phyloP scores from a whole-genome alignment of 352 stramenopile species.

The Phytophthora cryptogea region DNA sequence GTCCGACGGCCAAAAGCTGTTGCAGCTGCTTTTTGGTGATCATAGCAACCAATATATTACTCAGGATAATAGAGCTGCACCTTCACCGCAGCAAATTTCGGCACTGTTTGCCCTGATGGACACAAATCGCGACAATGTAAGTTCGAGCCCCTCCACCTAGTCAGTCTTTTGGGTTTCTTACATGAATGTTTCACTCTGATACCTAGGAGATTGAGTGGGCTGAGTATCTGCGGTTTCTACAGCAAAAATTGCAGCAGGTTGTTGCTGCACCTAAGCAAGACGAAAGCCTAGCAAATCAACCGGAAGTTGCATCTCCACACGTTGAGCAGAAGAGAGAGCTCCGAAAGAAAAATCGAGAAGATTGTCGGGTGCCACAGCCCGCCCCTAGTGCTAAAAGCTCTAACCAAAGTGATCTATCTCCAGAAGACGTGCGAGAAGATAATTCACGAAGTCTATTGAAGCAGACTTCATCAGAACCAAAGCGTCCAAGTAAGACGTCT shows the following conservation, averaged over 20 bases:
- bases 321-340: conserved; percentile 24
- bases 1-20: conserved; percentile 44
- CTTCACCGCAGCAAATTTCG: conserved; percentile 28
- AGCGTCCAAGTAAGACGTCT: conserved; percentile 11
- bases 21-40: conserved; percentile 38
- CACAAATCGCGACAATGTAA: conserved; percentile 52
- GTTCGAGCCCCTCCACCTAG: background rate
- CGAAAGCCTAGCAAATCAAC: background rate
- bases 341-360: conserved; percentile 37
- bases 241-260: conserved; percentile 14
- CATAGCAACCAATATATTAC: conserved; percentile 5
- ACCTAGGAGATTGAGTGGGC: conserved; percentile 52
- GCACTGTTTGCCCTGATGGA: conserved; percentile 57
- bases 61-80: background rate
- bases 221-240: conserved; percentile 63
- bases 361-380: conserved; percentile 5
- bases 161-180: background rate
- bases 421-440: background rate
- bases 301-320: conserved; percentile 3
- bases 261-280: background rate
- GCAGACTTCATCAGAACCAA: conserved; percentile 9
- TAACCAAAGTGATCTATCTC: conserved; percentile 14
- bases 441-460: background rate
- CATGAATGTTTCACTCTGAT: background rate
- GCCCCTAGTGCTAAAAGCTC: background rate